Percentiles rank a stretch among this genome's conserved stretches.
These are phyloP conservation scores for Triticum timopheevii DNA, from an alignment of 176 grass and related monocot species.

Conservation along the genomic window DNA sequence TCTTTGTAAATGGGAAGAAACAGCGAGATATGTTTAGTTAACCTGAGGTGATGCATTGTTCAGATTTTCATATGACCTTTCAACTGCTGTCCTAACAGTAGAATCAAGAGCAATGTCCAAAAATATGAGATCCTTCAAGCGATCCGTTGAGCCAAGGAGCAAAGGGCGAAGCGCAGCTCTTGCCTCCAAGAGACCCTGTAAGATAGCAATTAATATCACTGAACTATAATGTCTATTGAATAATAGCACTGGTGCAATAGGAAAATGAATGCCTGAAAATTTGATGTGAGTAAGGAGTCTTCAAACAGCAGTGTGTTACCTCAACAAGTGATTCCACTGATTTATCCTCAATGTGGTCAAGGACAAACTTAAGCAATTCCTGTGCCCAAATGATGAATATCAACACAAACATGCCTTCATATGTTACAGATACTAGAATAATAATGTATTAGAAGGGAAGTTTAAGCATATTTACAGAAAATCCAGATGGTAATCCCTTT, in stretches of 20 bases:
- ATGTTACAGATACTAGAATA: background rate
- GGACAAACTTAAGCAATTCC: slow-evolving; percentile 79
- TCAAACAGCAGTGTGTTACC: slow-evolving; percentile 38
- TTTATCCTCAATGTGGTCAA: slow-evolving; percentile 86
- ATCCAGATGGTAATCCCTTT: slow-evolving; percentile 82
- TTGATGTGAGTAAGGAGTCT: background rate
- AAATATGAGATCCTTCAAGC: slow-evolving; percentile 91
- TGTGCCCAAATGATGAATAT: slow-evolving; percentile 28
- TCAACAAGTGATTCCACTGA: slow-evolving; percentile 71
- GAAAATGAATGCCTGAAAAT: background rate
- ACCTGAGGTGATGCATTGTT: slow-evolving; percentile 72
- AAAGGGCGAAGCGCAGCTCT: slow-evolving; percentile 71
- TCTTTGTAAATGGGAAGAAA: background rate
- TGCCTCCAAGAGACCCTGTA: slow-evolving; percentile 85
- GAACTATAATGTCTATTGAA: background rate
- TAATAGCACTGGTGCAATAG: background rate
- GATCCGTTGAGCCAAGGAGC: slow-evolving; percentile 58
- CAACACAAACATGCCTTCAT: slow-evolving; percentile 26
- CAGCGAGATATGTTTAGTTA: background rate
- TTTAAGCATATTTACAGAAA: slow-evolving; percentile 62
- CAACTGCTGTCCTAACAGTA: slow-evolving; percentile 86
- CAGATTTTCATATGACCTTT: slow-evolving; percentile 79
- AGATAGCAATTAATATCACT: slow-evolving; percentile 3
- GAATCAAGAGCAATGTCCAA: slow-evolving; percentile 96
- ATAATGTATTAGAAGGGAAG: slow-evolving; percentile 8